Base-by-base conservation (phyloP, 192 early-diverging fungal species). In the Coemansia javaensis region DNA sequence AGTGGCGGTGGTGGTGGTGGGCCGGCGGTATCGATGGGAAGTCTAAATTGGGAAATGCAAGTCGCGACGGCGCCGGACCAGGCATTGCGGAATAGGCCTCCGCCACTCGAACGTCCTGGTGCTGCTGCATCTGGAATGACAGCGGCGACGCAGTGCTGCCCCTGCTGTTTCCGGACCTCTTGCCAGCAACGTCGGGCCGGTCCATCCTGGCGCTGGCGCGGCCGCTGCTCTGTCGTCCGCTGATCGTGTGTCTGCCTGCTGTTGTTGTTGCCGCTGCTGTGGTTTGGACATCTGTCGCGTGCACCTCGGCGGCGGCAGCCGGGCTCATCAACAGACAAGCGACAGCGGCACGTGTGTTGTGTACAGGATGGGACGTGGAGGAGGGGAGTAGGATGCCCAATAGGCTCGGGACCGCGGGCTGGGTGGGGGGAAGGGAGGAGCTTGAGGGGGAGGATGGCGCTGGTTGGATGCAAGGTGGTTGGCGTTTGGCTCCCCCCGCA, bases 301-400 rank as follows among this genome's bases (percentile, higher is more conserved):
- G 60, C 40, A 59, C 46, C 56, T 71, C 50, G 59, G 51, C 32
- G 20, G 66, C 62, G 54, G 60, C 42, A 43, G 60, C 67, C 23
- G 67, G 46, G 41, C 56, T 53, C 67, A 71, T 71, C 42, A 68
- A 68, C 40, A 49, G 35, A 44, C 32, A 47, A 22, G 18, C 33
- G 9, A 44, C 12, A 28, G 17, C 25, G 16, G 12, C 1, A 32
- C 5, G 24, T 8, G 44, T n/a, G n/a, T n/a, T n/a, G n/a, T n/a
- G n/a, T n/a, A n/a, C n/a, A n/a, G n/a, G n/a, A n/a, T n/a, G n/a
- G n/a, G n/a, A n/a, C n/a, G 8, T 17, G 22, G 47, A 37, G 21
- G 37, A 44, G 25, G 25, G 25, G 25, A 27, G n/a, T n/a, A n/a
- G n/a, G n/a, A n/a, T n/a, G n/a, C n/a, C n/a, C n/a, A n/a, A n/a